phyloP scores from a whole-genome alignment of 768 basidiomycete genomes.

The Inosperma sp. region DNA sequence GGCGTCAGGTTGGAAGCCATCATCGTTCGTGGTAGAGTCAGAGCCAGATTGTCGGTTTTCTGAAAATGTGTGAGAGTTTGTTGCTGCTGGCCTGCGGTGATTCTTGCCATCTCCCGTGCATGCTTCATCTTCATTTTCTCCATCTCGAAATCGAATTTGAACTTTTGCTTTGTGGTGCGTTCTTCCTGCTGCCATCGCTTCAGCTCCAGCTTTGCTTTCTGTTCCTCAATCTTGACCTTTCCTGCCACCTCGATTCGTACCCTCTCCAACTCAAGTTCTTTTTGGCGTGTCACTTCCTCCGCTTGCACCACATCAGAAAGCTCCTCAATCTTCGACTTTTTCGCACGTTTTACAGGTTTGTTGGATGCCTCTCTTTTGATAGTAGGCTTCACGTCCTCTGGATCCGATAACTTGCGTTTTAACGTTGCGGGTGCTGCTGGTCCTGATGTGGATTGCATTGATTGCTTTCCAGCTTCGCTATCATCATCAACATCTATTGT shows the following conservation, averaged over 20 bases:
- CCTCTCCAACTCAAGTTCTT: background rate
- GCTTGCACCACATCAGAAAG: background rate
- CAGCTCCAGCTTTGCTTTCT: background rate
- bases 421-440: too few relatives aligned
- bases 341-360: background rate
- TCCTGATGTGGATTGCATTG: too few relatives aligned
- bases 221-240: background rate
- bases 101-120: too few relatives aligned
- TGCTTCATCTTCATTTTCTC: too few relatives aligned
- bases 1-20: too few relatives aligned
- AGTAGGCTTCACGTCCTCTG: background rate
- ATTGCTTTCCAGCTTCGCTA: background rate
- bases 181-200: background rate
- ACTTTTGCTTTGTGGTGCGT: background rate
- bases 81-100: too few relatives aligned
- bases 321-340: background rate
- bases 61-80: too few relatives aligned
- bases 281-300: background rate
- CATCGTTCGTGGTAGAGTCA: too few relatives aligned
- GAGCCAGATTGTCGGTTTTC: too few relatives aligned
- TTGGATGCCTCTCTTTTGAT: too few relatives aligned
- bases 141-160: background rate
- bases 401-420: background rate
- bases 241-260: background rate
- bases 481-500: background rate